phyloP scores from a whole-genome alignment of 2,329 filamentous ascomycete genomes.

The Acrodontium crateriforme region DNA sequence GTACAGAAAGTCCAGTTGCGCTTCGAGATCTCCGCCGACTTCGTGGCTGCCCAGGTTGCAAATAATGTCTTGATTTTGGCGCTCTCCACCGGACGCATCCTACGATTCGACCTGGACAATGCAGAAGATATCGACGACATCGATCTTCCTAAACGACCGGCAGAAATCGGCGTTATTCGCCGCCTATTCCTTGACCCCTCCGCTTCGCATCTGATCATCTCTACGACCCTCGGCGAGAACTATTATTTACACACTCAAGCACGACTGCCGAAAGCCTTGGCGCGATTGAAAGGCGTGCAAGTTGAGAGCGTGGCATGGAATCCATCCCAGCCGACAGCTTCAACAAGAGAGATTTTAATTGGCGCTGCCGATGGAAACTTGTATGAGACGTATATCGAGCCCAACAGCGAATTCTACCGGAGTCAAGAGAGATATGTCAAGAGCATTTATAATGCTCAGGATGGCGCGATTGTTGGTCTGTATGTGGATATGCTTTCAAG shows the following conservation, averaged over 20 bases:
- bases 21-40: slow-evolving; percentile 88
- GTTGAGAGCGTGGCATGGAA: slow-evolving; percentile 94
- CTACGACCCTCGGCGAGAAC: slow-evolving; percentile 84
- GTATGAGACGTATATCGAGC: slow-evolving; percentile 91
- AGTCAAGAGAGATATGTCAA: slow-evolving; percentile 90
- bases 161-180: slow-evolving; percentile 81
- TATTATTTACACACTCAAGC: slow-evolving; percentile 97
- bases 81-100: slow-evolving; percentile 77
- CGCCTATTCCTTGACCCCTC: slow-evolving; percentile 97
- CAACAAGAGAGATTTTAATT: slow-evolving; percentile 83
- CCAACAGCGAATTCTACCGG: slow-evolving; percentile 84
- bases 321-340: slow-evolving; percentile 79
- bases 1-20: slow-evolving; percentile 84
- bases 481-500: slow-evolving; percentile 64
- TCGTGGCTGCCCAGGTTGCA: slow-evolving; percentile 89
- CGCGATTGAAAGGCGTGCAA: slow-evolving; percentile 68
- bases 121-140: slow-evolving; percentile 97
- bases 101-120: slow-evolving; percentile 86
- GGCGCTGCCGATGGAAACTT: slow-evolving; percentile 88
- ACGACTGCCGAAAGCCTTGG: slow-evolving; percentile 68
- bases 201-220: slow-evolving; percentile 84
- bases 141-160: slow-evolving; percentile 84
- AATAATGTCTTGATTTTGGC: slow-evolving; percentile 94
- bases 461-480: slow-evolving; percentile 71
- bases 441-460: slow-evolving; percentile 64